Evolutionary conservation across 306 rosid species (phyloP), one percentile per base, ranked within the genome.

Genomic region (Fragaria ananassa): DNA sequence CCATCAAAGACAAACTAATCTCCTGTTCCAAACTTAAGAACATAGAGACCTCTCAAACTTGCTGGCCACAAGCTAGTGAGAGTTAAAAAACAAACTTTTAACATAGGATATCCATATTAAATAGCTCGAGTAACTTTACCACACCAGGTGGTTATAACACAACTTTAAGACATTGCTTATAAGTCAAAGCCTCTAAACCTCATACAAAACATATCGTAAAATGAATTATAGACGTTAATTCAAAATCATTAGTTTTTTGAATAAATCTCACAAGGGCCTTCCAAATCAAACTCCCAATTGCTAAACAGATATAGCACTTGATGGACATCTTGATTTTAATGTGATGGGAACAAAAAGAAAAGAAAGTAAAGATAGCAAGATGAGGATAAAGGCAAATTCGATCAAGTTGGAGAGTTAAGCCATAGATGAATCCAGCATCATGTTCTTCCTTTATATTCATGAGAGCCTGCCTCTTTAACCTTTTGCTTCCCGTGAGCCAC

Each of bases 401-500:
- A 42, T 68, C 90, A 82, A 87, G 80, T 87, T 77, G 86, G 27
- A 27, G 81, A 9, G 73, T 46, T 56, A 56, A 62, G 53, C 21
- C 0, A 56, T 37, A n/a, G 76, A 53, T 72, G 54, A 34, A 56
- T 56, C 76, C 51, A 39, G 66, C 76, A 60, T 74, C 78, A 17
- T 35, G 45, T 64, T 35, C 69, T 27, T 74, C 68, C 51, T 27
- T 56, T 56, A 49, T 27, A 6, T 35, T 64, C 45, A 64, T 35
- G 57, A 45, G 68, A 44, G 10, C 45, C 3, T 1, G 13, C 47
- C 13, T 57, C 51, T 50, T 44, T 29, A 21, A 68, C 45, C 74
- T 58, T 71, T 79, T n/a, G 42, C 35, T 39, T 77, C 56, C 76
- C 93, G 87, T 88, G 91, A 86, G 78, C 72, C 77, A 70, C 91